These are phyloP conservation scores for Lenwebbia sp. DNA, from an alignment of 345 rosid species.

Conservation along the genomic window DNA sequence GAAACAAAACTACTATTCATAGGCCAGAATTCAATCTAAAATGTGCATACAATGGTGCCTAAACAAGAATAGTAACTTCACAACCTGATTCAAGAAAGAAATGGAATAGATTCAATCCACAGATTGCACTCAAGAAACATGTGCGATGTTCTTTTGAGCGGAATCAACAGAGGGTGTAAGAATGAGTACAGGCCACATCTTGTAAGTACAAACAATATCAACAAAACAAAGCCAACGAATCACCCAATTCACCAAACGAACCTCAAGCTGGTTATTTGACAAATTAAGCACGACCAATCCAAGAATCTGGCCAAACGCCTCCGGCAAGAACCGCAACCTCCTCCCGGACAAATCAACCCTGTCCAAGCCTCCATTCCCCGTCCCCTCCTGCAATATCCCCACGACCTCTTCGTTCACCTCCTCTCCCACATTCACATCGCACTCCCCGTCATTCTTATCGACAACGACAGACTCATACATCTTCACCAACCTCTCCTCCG, in stretches of 20 bases:
- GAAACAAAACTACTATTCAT: background rate
- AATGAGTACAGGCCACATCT: background rate
- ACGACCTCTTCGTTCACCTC: slow-evolving; percentile 34
- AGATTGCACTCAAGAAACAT: background rate
- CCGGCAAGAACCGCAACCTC: slow-evolving; percentile 55
- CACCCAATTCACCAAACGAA: slow-evolving; percentile 4
- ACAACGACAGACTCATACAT: slow-evolving; percentile 54
- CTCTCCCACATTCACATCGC: slow-evolving; percentile 17
- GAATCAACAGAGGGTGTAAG: background rate
- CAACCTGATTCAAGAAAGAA: background rate
- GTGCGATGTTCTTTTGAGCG: background rate
- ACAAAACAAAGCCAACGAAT: background rate
- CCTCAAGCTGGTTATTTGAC: slow-evolving; percentile 71
- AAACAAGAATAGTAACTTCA: background rate
- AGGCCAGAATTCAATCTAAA: background rate
- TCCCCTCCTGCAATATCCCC: slow-evolving; percentile 46
- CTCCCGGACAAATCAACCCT: slow-evolving; percentile 57
- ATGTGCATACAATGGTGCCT: background rate
- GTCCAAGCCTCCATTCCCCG: slow-evolving; percentile 34
- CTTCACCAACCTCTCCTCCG: slow-evolving; percentile 58
- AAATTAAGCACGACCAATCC: slow-evolving; percentile 57
- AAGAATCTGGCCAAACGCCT: slow-evolving; percentile 65
- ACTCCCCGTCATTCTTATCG: slow-evolving; percentile 3
- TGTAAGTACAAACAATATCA: background rate
- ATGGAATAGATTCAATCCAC: background rate